Percentiles rank a stretch among this genome's conserved stretches.
These are phyloP conservation scores for Haplosporangium gracile DNA, from an alignment of 192 early-diverging fungal species.

Conservation along the genomic window DNA sequence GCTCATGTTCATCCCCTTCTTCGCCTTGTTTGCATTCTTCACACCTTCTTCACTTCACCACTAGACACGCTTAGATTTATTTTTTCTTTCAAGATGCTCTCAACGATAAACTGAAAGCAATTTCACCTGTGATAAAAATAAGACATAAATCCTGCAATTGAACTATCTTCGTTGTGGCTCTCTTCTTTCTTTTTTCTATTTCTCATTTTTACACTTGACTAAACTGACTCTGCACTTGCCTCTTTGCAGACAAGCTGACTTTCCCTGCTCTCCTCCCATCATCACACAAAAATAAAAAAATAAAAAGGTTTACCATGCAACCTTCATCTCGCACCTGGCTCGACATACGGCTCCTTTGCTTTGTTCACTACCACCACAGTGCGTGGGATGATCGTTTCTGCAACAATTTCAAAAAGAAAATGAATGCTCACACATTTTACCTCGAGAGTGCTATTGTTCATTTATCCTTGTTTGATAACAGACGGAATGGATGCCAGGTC, in stretches of 20 bases:
- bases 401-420: neutral
- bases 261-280: neutral
- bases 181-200: neutral
- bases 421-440: neutral
- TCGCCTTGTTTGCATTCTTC: neutral
- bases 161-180: neutral
- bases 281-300: neutral
- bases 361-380: neutral
- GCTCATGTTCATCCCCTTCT: neutral
- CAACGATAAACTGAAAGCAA: neutral
- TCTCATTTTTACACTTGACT: too few species aligned
- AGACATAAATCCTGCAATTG: neutral
- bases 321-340: neutral
- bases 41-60: neutral
- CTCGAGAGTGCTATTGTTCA: neutral
- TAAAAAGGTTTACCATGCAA: neutral
- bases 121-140: constrained; percentile 1
- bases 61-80: neutral
- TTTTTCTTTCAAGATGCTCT: neutral
- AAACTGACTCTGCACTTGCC: neutral
- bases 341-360: neutral
- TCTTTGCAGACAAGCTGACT: neutral
- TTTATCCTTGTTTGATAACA: neutral
- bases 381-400: constrained; percentile 6
- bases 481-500: neutral